Evolutionary conservation across 306 rosid species (phyloP).

Genomic region (Lathyrus oleraceus): DNA sequence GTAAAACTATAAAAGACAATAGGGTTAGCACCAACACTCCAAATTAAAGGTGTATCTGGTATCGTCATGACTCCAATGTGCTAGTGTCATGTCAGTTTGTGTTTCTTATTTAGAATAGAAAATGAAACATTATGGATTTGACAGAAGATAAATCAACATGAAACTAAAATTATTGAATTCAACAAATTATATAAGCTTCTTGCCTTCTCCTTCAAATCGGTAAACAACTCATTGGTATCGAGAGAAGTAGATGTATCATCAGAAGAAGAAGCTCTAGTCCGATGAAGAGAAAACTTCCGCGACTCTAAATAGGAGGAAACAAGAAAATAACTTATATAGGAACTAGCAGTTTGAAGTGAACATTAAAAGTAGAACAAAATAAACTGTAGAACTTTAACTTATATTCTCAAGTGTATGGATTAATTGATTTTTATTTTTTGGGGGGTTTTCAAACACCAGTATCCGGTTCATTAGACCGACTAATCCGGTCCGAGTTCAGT

Average conservation of each 20-base stretch:
- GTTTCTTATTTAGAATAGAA: not conserved
- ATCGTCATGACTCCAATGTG: not conserved
- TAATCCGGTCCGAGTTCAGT: too few relatives aligned
- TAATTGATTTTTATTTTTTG: too few relatives aligned
- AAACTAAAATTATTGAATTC: conserved; percentile 26
- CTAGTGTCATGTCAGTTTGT: not conserved
- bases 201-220: conserved; percentile 96
- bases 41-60: not conserved
- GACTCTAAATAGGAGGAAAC: conserved; percentile 47
- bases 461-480: too few relatives aligned
- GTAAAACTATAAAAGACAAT: not conserved
- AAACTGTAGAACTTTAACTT: too few relatives aligned
- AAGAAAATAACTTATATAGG: not conserved
- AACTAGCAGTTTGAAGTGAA: not conserved
- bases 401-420: too few relatives aligned
- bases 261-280: conserved; percentile 69
- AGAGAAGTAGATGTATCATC: conserved; percentile 76
- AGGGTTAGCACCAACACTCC: not conserved
- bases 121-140: not conserved
- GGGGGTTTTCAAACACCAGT: too few relatives aligned
- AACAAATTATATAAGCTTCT: conserved; percentile 34
- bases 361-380: too few relatives aligned
- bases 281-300: conserved; percentile 55
- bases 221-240: conserved; percentile 66
- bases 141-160: conserved; percentile 18